Base-by-base conservation (phyloP, 192 early-diverging fungal genomes). In the Glomus cerebriforme region DNA sequence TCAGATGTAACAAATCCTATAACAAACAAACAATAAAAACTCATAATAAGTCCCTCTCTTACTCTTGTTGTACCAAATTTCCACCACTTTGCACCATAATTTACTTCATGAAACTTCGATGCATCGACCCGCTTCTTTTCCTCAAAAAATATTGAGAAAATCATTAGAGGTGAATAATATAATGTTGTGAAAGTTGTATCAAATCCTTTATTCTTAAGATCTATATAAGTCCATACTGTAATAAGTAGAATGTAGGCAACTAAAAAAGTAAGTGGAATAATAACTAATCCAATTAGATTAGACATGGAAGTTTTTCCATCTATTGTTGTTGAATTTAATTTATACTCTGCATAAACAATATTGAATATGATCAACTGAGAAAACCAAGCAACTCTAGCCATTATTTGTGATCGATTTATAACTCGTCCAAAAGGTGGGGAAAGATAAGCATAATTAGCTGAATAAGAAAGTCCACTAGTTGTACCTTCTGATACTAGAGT, bases 1-100 rank as follows among this genome's bases (percentile, higher is more conserved):
- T 78, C 77, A 8, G 65, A 78, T n/a, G 32, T n/a, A 8, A 78
- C 65, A 24, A 78, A 78, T 6, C 26, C 24, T 19, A 78, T 68
- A 19, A 78, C 9, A 68, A 59, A 68, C 69, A 68, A 58, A 78
- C 77, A 65, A 59, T 78, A 78, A 19, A 78, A 15, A 7, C 64
- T 37, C 77, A 78, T 78, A 3, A 78, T 34, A 7, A 78, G 2
- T 4, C 77, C 65, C 17, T 78, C 77, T 8, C 77, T 26, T 19
- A 78, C 64, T 49, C 29, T 39, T 7, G 35, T 59, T 22, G 77
- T 68, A 26, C 77, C 77, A 32, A 78, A 39, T 68, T 65, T 26
- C 77, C 77, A 78, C 77, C 77, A 78, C 13, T 78, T 78, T 49
- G 65, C 77, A 34, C 77, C 77, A 59, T 68, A 78, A 59, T 78